A percentile compares a stretch with the other conserved stretches of the same genome.
Conservation (phyloP, 345 rosid species). For the Ceriops tagal region DNA sequence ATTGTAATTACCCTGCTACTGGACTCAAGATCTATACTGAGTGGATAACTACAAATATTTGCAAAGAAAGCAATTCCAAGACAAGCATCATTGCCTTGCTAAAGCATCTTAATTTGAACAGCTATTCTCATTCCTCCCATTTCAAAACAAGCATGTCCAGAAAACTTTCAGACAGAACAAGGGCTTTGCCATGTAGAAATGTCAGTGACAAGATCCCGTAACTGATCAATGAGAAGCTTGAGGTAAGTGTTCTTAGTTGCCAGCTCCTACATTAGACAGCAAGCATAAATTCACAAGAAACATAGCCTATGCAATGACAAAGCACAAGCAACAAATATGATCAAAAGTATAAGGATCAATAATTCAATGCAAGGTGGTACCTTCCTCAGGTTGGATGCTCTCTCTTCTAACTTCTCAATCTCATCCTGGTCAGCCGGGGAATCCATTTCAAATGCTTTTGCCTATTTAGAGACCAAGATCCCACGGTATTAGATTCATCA, state of each 20-base stretch:
- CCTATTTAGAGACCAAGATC: constrained; percentile 33
- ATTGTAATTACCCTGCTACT: not conserved
- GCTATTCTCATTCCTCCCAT: constrained; percentile 2
- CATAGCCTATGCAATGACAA: not conserved
- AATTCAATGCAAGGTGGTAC: constrained; percentile 27
- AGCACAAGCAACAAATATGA: not conserved
- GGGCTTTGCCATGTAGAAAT: constrained; percentile 95
- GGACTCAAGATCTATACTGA: not conserved
- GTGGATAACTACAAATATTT: not conserved
- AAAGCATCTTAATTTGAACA: constrained; percentile 1
- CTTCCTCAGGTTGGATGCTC: constrained; percentile 67
- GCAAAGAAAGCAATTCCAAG: constrained; percentile 1
- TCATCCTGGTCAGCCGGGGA: constrained; percentile 56
- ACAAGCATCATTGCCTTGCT: constrained; percentile 6
- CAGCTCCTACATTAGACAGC: constrained; percentile 53
- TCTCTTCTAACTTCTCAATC: constrained; percentile 66
- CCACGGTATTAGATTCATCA: not conserved
- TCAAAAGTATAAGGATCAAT: not conserved
- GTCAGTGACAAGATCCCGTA: constrained; percentile 68
- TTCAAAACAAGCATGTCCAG: not conserved
- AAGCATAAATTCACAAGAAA: not conserved
- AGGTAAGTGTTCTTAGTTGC: constrained; percentile 64
- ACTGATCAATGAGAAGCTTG: constrained; percentile 77
- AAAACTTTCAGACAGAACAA: constrained; percentile 37
- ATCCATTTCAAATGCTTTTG: constrained; percentile 49